Evolutionary conservation across 2,329 filamentous ascomycete species (phyloP).

Genomic region (Diplodia corticola): DNA sequence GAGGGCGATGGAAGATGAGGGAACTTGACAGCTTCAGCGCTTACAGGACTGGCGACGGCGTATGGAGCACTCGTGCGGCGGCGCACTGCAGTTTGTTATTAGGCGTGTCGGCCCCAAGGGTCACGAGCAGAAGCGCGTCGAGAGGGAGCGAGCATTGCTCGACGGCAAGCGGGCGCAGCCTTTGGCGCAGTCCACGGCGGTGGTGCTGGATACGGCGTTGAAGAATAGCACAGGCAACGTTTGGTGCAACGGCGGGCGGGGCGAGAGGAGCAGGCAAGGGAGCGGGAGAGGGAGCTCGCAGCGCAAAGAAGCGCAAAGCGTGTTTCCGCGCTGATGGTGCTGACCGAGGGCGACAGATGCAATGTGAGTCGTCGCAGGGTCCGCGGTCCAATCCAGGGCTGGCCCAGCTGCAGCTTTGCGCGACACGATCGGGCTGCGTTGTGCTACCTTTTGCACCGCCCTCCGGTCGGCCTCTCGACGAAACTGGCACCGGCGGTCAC

Average conservation of each 20-base stretch:
- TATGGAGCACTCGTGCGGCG: no score
- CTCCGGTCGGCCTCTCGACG: neutral
- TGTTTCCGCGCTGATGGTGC: neutral
- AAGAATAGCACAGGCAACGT: neutral
- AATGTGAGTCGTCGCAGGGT: neutral
- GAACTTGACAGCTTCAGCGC: neutral
- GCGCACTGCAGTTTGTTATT: neutral
- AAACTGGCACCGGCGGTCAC: neutral
- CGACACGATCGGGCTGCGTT: neutral
- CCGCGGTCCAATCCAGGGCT: conserved; percentile 4
- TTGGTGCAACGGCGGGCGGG: neutral
- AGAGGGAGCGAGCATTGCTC: neutral
- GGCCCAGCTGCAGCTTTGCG: neutral
- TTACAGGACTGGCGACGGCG: neutral
- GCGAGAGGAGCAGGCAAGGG: neutral
- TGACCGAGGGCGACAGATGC: neutral
- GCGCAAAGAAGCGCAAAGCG: neutral
- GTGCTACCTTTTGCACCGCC: neutral
- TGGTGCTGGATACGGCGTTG: neutral
- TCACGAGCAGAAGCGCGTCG: neutral
- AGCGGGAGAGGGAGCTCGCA: neutral
- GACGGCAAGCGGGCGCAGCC: neutral
- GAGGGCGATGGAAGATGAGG: neutral
- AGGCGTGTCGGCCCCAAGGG: neutral
- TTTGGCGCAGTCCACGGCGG: neutral